Base-by-base conservation (phyloP, 768 basidiomycete genomes). In the Boletus rufocinnamomeus region DNA sequence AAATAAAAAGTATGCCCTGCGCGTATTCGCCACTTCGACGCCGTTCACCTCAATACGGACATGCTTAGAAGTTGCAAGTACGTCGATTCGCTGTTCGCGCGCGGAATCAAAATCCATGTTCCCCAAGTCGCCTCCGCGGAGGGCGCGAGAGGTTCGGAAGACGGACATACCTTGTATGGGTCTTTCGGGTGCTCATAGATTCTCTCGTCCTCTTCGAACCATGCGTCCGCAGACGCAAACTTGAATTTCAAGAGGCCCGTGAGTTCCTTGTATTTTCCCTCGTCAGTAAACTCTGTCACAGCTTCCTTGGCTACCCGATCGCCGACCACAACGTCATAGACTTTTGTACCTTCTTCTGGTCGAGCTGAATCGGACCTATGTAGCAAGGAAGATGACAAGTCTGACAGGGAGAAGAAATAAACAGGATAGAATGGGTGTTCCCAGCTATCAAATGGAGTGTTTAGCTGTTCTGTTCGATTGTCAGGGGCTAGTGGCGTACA, bases 201-300 rank as follows among this genome's bases (percentile, higher is more conserved):
- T 55, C 82, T 69, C 49, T 88, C 85, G 50, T 87, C 86, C 65
- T 88, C 86, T 72, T 88, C 86, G 52, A 87, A 85, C 86, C 87
- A 88, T 4, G 79, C 78, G 60, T 86, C 85, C 64, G 80, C 78
- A 19, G 77, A 78, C 16, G 71, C 69, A 52, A 84, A 86, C 14
- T 67, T 66, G 57, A 88, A 66, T 48, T 77, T 82, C 38, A 82
- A 72, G 30, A 86, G 73, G 7, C 81, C 82, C 25, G 72, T 72
- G 14, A 85, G 66, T 50, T 76, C 66, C 44, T 77, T 72, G 60
- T 73, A 63, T 41, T 73, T 60, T 52, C 64, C 63, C 27, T 68
- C 59, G 16, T 47, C 52, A 17, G 65, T 72, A 47, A 71, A 75
- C 57, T 73, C 65, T 30, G 69, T 75, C n/a, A 76, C 73, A 1